These are phyloP conservation scores for Suillus occidentalis DNA, from an alignment of 768 basidiomycete species.

Conservation along the genomic window DNA sequence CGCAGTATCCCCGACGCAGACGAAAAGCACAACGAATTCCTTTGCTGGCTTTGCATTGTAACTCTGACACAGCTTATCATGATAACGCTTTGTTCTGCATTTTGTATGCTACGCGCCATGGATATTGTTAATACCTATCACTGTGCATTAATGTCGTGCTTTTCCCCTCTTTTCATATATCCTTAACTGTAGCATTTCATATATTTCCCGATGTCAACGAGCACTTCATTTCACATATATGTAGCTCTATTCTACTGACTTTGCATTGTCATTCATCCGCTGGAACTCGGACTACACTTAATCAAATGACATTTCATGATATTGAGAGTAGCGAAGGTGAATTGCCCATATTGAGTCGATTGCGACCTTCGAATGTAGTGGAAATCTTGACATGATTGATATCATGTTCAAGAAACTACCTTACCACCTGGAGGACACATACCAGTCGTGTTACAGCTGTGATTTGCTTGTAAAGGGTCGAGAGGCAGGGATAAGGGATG, in stretches of 20 bases:
- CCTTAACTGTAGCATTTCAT: slow-evolving; percentile 13
- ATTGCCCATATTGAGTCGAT: neutral
- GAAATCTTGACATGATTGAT: too few species aligned
- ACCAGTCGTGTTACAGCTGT: too few species aligned
- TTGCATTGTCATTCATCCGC: slow-evolving; percentile 6
- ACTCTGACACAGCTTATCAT: slow-evolving; percentile 3
- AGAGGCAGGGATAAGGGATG: too few species aligned
- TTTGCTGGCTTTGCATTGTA: slow-evolving; percentile 40
- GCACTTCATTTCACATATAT: slow-evolving; percentile 23
- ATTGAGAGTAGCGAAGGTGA: neutral
- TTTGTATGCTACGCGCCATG: slow-evolving; percentile 5
- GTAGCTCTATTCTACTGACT: slow-evolving; percentile 16
- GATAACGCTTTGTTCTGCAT: slow-evolving; percentile 14
- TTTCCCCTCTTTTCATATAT: slow-evolving; percentile 1
- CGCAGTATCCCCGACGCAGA: slow-evolving; percentile 28
- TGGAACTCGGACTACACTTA: slow-evolving; percentile 11
- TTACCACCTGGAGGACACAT: too few species aligned
- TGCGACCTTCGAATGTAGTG: neutral
- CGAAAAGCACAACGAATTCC: slow-evolving; percentile 56
- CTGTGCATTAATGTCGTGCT: slow-evolving; percentile 9
- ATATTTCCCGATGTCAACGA: neutral
- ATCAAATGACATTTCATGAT: neutral
- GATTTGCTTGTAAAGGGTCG: too few species aligned
- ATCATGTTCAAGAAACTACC: too few species aligned
- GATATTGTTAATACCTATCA: slow-evolving; percentile 11